Conservation (phyloP, 192 early-diverging fungal genomes). For the Backusella australiensis region DNA sequence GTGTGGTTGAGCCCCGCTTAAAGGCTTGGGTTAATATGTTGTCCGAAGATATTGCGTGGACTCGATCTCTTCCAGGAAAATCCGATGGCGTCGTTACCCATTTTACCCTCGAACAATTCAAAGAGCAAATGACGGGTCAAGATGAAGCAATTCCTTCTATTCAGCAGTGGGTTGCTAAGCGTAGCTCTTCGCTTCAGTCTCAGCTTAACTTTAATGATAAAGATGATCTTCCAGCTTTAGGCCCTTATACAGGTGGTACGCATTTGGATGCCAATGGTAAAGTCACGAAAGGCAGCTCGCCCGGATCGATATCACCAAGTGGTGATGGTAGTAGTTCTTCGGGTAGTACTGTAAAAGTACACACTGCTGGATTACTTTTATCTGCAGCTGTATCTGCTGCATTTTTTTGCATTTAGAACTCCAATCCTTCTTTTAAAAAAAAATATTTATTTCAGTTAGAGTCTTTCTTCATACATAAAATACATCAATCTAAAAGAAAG, state of each 20-base stretch:
- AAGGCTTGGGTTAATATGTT: conserved; percentile 39
- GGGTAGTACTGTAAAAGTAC: neutral
- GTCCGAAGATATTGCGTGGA: conserved; percentile 42
- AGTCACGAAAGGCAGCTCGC: neutral
- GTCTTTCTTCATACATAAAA: neutral
- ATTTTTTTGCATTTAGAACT: conserved; percentile 2
- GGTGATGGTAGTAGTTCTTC: neutral
- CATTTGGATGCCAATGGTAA: conserved; percentile 16
- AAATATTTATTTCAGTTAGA: conserved; percentile 8
- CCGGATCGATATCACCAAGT: neutral
- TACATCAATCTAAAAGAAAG: neutral
- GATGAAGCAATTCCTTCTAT: neutral
- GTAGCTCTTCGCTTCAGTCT: conserved; percentile 8
- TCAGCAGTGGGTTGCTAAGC: conserved; percentile 15
- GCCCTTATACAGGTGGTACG: conserved; percentile 20
- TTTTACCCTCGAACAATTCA: conserved; percentile 17
- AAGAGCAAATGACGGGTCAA: conserved; percentile 13
- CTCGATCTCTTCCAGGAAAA: conserved; percentile 25
- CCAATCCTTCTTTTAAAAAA: neutral
- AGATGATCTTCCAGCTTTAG: conserved; percentile 33
- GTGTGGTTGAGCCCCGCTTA: conserved; percentile 32
- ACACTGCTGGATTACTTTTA: neutral
- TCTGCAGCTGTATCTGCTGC: neutral
- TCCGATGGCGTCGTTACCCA: conserved; percentile 14
- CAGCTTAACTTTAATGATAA: conserved; percentile 31